Base-by-base conservation (phyloP, 2,329 filamentous ascomycete genomes). In the Colletotrichum agaves region DNA sequence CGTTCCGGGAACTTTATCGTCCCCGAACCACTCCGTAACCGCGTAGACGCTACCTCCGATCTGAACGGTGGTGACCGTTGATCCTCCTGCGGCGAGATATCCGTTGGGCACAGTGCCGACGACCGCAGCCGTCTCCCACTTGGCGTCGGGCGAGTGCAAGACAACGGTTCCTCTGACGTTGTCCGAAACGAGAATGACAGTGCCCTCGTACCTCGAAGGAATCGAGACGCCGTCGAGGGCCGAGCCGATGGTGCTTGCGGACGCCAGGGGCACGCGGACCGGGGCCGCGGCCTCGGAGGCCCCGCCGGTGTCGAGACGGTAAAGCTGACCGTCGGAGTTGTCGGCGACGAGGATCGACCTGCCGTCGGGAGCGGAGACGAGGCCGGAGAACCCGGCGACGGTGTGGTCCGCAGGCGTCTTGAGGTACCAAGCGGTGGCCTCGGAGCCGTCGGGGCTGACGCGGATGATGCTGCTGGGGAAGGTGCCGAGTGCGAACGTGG, bases 401-500 rank as follows among this genome's bases (percentile, higher is more conserved):
- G 73, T 76, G 33, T 77, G 76, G n/a, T 75, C 70, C 17, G 74
- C 70, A 2, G 69, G 61, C 0, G 70, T 62, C 7, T 73, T 74
- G 2, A 77, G 69, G 68, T 79, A 80, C 78, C 78, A 81, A 0
- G 75, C 70, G 3, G 21, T 56, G 4, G 71, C 72, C 5, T 69
- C 63, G 3, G 69, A 69, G 2, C 78, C 78, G 56, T 77, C 70
- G 31, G 74, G 53, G 27, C 72, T 73, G 10, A 80, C 74, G 12
- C 75, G 75, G 50, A 80, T 67, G 15, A 82, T 73, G 6, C 76
- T 78, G 19, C 77, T 76, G 0, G 79, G 78, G 8, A 72, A 81
- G 0, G 78, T 80, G 44, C 80, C 79, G 0, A 81, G 71, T 6
- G 78, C 76, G 56, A 77, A 82, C 0, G 77, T 67, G 72, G 79